Conservation (phyloP, 805 yeast genomes). For the Metschnikowia vanudenii region DNA sequence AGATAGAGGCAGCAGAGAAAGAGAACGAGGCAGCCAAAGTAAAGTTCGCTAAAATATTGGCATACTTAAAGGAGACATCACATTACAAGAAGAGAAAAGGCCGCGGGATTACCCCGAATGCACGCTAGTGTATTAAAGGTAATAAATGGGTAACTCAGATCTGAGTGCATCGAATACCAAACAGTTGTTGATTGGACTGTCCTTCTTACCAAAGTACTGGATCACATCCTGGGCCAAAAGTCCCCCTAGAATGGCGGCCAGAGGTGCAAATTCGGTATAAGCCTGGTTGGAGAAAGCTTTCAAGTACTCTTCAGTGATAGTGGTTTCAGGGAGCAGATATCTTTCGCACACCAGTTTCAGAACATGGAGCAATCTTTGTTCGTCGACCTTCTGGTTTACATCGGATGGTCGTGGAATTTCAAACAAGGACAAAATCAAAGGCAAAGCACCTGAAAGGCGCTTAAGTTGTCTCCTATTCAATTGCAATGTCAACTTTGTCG, state of each 20-base stretch:
- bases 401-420: slow-evolving; percentile 33
- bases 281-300: slow-evolving; percentile 47
- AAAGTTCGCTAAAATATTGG: slow-evolving; percentile 34
- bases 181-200: slow-evolving; percentile 79
- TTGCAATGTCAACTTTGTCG: slow-evolving; percentile 41
- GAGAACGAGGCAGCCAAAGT: slow-evolving; percentile 25
- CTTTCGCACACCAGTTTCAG: slow-evolving; percentile 30
- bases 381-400: slow-evolving; percentile 26
- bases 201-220: slow-evolving; percentile 71
- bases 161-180: slow-evolving; percentile 70
- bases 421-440: slow-evolving; percentile 57
- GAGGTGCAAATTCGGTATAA: slow-evolving; percentile 71
- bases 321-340: slow-evolving; percentile 41
- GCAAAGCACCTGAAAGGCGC: slow-evolving; percentile 55
- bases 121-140: slow-evolving; percentile 13
- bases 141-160: slow-evolving; percentile 75
- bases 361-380: slow-evolving; percentile 26
- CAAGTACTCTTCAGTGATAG: slow-evolving; percentile 44
- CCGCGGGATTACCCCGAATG: slow-evolving; percentile 33
- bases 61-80: slow-evolving; percentile 38
- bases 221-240: slow-evolving; percentile 86
- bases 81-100: slow-evolving; percentile 44
- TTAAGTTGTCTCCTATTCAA: slow-evolving; percentile 46
- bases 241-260: slow-evolving; percentile 87
- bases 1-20: slow-evolving; percentile 25